These are phyloP conservation scores for Nakazawaea ambrosiae DNA, from an alignment of 805 yeast species.

Conservation along the genomic window DNA sequence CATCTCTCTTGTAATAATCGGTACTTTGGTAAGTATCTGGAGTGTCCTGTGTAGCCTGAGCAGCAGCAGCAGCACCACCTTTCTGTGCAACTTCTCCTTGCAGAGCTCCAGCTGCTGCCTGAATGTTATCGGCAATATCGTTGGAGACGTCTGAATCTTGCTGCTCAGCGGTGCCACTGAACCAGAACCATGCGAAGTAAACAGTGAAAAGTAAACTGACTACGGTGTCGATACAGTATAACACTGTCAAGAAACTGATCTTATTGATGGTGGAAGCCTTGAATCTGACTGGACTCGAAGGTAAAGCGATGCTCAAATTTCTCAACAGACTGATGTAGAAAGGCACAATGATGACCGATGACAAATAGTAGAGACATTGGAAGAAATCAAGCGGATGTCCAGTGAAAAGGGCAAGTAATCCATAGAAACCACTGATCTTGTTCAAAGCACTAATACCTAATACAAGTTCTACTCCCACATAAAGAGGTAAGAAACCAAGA, in stretches of 20 bases:
- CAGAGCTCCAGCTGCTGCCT: not conserved
- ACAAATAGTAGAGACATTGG: conserved; percentile 75
- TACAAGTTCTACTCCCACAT: conserved; percentile 79
- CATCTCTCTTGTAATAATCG: conserved; percentile 1
- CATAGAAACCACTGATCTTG: conserved; percentile 86
- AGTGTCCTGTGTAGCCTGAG: not conserved
- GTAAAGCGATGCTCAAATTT: conserved; percentile 26
- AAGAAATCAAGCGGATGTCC: conserved; percentile 79
- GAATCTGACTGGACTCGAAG: conserved; percentile 12
- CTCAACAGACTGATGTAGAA: conserved; percentile 55
- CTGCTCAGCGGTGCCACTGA: conserved; percentile 25
- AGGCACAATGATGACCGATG: conserved; percentile 57
- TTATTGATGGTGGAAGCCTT: conserved; percentile 50
- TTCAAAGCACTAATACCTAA: conserved; percentile 73
- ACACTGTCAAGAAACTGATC: conserved; percentile 53
- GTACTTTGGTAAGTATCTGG: not conserved
- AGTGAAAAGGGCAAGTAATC: conserved; percentile 77
- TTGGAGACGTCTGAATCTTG: conserved; percentile 16
- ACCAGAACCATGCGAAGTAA: conserved; percentile 75
- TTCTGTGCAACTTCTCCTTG: not conserved
- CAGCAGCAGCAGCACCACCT: not conserved
- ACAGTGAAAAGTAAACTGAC: conserved; percentile 62
- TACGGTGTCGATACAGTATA: conserved; percentile 63
- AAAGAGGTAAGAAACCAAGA: conserved; percentile 68
- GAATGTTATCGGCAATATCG: not conserved